A percentile compares a stretch with the other conserved stretches of the same genome.
These are phyloP conservation scores for Nicotiana knightiana DNA, from an alignment of 257 asterid genomes.

Conservation along the genomic window DNA sequence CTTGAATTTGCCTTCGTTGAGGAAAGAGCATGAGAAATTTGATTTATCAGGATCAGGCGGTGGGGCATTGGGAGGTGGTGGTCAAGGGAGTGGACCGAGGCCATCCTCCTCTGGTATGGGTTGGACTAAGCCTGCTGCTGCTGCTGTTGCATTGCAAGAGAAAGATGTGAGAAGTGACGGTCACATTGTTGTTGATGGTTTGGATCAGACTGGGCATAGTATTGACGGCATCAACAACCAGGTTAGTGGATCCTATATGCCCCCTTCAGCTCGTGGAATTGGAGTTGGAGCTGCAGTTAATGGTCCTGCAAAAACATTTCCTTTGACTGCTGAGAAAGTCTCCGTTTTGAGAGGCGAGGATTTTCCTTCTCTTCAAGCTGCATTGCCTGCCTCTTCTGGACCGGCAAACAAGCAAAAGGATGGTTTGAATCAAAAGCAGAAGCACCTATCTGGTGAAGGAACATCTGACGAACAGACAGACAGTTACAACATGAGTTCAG, in stretches of 20 bases:
- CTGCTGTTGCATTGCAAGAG: constrained; percentile 30
- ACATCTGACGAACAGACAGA: constrained; percentile 37
- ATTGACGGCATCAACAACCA: constrained; percentile 36
- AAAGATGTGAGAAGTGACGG: constrained; percentile 37
- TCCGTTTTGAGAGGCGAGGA: constrained; percentile 94
- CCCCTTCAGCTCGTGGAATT: constrained; percentile 63
- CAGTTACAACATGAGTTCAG: constrained; percentile 35
- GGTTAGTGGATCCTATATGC: constrained; percentile 56
- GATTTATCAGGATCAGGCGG: constrained; percentile 53
- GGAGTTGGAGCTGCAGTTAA: constrained; percentile 33
- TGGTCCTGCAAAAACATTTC: constrained; percentile 34
- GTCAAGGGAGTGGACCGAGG: constrained; percentile 64
- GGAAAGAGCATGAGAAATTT: constrained; percentile 85
- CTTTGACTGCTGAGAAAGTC: constrained; percentile 44
- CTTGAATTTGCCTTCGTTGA: constrained; percentile 88
- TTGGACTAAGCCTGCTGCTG: constrained; percentile 68
- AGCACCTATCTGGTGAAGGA: constrained; percentile 42
- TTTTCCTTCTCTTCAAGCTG: constrained; percentile 93
- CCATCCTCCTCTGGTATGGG: constrained; percentile 84
- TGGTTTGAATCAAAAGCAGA: constrained; percentile 53
- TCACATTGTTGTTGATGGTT: constrained; percentile 32
- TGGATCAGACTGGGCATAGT: constrained; percentile 23
- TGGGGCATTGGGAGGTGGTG: constrained; percentile 50
- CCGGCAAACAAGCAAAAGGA: constrained; percentile 65
- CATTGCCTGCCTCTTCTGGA: constrained; percentile 66